Conservation (phyloP, 768 basidiomycete species). For the Pisolithus albus region DNA sequence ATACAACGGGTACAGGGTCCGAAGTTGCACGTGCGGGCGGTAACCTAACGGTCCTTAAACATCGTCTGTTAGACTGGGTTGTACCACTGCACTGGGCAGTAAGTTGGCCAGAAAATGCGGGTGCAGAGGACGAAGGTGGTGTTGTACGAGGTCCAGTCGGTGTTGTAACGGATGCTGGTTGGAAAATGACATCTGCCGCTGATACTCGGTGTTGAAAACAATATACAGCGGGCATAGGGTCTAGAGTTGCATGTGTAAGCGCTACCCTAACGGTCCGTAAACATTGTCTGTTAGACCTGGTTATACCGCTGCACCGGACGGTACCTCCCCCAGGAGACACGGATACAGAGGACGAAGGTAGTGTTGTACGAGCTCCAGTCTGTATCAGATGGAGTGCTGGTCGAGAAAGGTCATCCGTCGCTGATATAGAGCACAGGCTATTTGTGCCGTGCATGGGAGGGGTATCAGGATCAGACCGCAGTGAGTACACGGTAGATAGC, state of each 20-base stretch:
- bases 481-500: not conserved
- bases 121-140: slow-evolving; percentile 14
- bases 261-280: slow-evolving; percentile 29
- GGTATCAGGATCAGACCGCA: not conserved
- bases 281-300: slow-evolving; percentile 60
- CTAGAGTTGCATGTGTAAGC: too few species aligned
- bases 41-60: slow-evolving; percentile 51
- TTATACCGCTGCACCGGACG: slow-evolving; percentile 54
- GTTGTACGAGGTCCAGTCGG: slow-evolving; percentile 16
- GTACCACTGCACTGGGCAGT: slow-evolving; percentile 51
- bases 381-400: slow-evolving; percentile 8
- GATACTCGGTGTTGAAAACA: not conserved
- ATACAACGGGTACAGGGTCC: slow-evolving; percentile 32
- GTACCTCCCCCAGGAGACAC: not conserved
- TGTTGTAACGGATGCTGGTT: slow-evolving; percentile 6
- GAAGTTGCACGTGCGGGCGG: slow-evolving; percentile 21
- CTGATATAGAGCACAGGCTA: slow-evolving; percentile 5
- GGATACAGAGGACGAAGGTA: too few species aligned
- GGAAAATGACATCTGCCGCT: slow-evolving; percentile 4
- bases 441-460: slow-evolving; percentile 6
- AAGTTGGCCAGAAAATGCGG: slow-evolving; percentile 11
- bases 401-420: slow-evolving; percentile 4
- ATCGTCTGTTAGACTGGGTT: slow-evolving; percentile 60
- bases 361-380: slow-evolving; percentile 12
- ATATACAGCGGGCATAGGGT: too few species aligned